Percentiles rank a stretch among this genome's conserved stretches.
Evolutionary conservation across 208 protist genomes (phyloP).

Genomic region (Trypanosomatidae sp.): DNA sequence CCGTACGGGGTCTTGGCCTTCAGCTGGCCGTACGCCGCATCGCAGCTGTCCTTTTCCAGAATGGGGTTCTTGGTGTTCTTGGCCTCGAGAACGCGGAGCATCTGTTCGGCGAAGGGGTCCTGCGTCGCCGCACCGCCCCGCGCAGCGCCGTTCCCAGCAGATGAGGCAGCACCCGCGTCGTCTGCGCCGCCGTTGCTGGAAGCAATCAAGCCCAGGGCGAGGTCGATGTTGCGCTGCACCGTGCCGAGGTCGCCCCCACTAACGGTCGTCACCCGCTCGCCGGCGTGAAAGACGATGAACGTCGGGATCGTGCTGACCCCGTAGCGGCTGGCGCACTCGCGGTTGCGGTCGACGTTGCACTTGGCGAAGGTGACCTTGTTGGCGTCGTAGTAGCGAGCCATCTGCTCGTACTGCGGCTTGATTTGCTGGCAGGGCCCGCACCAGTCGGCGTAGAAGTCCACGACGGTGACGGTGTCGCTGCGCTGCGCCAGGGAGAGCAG

Average conservation of each 20-base stretch:
- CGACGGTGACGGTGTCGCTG: constrained; percentile 51
- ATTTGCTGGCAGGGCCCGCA: constrained; percentile 84
- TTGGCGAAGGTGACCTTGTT: constrained; percentile 64
- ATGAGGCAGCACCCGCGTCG: too few relatives aligned
- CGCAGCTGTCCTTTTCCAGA: constrained; percentile 37
- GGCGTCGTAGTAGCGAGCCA: constrained; percentile 52
- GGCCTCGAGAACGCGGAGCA: constrained; percentile 50
- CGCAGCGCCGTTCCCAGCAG: too few relatives aligned
- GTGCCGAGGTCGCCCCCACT: constrained; percentile 47
- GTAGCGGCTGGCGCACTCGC: constrained; percentile 58
- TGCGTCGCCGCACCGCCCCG: too few relatives aligned
- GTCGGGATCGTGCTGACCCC: constrained; percentile 65
- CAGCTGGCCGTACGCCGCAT: constrained; percentile 46
- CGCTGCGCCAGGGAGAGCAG: constrained; percentile 48
- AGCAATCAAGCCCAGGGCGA: constrained; percentile 30
- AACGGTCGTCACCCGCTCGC: constrained; percentile 44
- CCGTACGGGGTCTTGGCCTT: constrained; percentile 40
- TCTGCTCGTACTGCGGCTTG: constrained; percentile 62
- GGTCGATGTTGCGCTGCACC: constrained; percentile 60
- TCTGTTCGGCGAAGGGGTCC: constrained; percentile 47
- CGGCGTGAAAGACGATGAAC: constrained; percentile 74
- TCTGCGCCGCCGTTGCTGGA: constrained; percentile 3
- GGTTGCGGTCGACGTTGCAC: constrained; percentile 82
- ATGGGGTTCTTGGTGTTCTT: constrained; percentile 38
- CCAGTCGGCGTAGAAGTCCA: constrained; percentile 91